Conservation (phyloP, 176 grass and related monocot genomes). For the Eragrostis curvula region DNA sequence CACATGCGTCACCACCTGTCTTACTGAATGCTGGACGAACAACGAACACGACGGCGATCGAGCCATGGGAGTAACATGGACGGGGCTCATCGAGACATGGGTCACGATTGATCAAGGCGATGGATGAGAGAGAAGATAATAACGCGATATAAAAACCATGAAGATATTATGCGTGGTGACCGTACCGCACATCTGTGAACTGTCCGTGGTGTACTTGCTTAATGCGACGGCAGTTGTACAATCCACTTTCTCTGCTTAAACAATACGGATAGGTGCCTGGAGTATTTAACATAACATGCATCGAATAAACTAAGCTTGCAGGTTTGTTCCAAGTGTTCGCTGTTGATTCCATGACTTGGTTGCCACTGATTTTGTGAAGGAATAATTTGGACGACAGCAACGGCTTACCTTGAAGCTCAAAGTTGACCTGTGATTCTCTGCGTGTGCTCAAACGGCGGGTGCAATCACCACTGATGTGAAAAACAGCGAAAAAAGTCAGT, state of each 20-base stretch:
- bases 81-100: not conserved
- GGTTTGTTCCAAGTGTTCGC: not conserved
- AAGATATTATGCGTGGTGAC: not conserved
- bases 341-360: constrained; percentile 7
- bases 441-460: not conserved
- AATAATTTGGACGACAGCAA: not conserved
- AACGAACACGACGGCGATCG: not conserved
- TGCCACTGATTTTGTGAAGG: not conserved
- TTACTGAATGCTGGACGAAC: not conserved
- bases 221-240: constrained; percentile 1
- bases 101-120: not conserved
- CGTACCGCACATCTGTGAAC: not conserved
- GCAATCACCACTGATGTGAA: too few relatives aligned
- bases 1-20: not conserved
- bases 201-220: constrained; percentile 34
- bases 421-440: not conserved
- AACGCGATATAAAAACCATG: not conserved
- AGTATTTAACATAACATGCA: constrained; percentile 5
- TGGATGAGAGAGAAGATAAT: not conserved
- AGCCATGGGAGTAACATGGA: constrained; percentile 4
- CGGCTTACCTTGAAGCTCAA: constrained; percentile 6
- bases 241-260: not conserved
- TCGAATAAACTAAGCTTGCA: not conserved
- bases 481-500: too few relatives aligned
- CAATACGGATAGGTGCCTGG: not conserved